phyloP scores from a whole-genome alignment of 768 basidiomycete species.

The Rhodotorula graminis region DNA sequence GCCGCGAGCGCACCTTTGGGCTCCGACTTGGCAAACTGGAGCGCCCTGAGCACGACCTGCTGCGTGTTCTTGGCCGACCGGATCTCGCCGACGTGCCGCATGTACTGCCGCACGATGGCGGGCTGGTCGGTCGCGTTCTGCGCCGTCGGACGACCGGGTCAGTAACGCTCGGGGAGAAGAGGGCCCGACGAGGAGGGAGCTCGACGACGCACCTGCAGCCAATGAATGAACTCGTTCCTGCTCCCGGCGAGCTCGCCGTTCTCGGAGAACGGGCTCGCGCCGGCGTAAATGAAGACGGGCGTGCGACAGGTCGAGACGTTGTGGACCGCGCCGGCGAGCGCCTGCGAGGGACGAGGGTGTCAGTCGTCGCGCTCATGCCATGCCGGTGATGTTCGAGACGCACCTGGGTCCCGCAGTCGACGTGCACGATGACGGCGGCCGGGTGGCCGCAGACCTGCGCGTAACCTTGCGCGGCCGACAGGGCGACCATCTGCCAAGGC shows the following conservation, averaged over 20 bases:
- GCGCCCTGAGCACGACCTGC: slow-evolving; percentile 56
- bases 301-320: slow-evolving; percentile 61
- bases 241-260: slow-evolving; percentile 59
- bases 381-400: slow-evolving; percentile 1
- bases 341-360: slow-evolving; percentile 47
- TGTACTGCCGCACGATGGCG: slow-evolving; percentile 65
- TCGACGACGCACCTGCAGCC: slow-evolving; percentile 61
- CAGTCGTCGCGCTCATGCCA: not conserved
- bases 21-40: slow-evolving; percentile 66
- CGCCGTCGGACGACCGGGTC: not conserved
- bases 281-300: slow-evolving; percentile 68
- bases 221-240: slow-evolving; percentile 70
- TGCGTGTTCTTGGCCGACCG: slow-evolving; percentile 56
- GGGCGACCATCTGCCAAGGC: slow-evolving; percentile 59
- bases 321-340: slow-evolving; percentile 65
- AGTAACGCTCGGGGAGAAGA: too few relatives aligned
- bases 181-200: too few relatives aligned
- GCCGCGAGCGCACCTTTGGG: slow-evolving; percentile 49
- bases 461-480: slow-evolving; percentile 68
- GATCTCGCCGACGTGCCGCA: slow-evolving; percentile 63
- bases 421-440: slow-evolving; percentile 69
- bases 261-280: slow-evolving; percentile 60
- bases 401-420: slow-evolving; percentile 44
- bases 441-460: slow-evolving; percentile 63
- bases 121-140: slow-evolving; percentile 68